Evolutionary conservation across 2,329 filamentous ascomycete genomes (phyloP).

Genomic region (Neopestalotiopsis rosae): DNA sequence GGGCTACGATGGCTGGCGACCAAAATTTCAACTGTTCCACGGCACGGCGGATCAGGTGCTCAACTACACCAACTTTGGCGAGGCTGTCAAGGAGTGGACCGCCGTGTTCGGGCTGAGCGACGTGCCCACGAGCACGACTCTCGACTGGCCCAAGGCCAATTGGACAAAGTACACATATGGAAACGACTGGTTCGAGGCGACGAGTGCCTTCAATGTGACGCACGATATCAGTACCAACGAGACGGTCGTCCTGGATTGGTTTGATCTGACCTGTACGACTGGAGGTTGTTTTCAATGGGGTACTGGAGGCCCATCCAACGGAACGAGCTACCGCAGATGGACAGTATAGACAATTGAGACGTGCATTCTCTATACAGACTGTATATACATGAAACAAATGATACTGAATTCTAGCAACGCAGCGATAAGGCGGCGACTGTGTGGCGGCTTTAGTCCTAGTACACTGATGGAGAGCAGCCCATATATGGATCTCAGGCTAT

Average conservation of each 20-base stretch:
- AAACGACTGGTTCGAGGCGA: conserved; percentile 44
- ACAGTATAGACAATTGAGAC: background rate
- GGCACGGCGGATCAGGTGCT: conserved; percentile 57
- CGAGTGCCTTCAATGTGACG: conserved; percentile 42
- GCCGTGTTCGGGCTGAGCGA: conserved; percentile 41
- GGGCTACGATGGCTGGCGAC: conserved; percentile 54
- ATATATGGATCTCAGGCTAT: no score
- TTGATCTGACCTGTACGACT: conserved; percentile 40
- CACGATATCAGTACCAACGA: conserved; percentile 47
- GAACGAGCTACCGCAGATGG: background rate
- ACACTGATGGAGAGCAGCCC: no score
- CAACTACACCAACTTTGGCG: conserved; percentile 56
- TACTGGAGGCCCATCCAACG: conserved; percentile 24
- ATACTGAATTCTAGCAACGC: no score
- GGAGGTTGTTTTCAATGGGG: conserved; percentile 44
- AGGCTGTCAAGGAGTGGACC: conserved; percentile 61
- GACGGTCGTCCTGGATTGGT: conserved; percentile 41
- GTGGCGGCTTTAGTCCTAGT: no score
- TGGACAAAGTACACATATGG: conserved; percentile 46
- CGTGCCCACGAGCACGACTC: conserved; percentile 32
- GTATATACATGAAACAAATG: background rate
- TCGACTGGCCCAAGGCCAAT: conserved; percentile 38
- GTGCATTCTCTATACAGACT: background rate
- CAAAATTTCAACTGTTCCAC: conserved; percentile 64
- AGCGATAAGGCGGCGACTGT: no score